A percentile compares a stretch with the other conserved stretches of the same genome.
phyloP scores from a whole-genome alignment of 345 rosid species.

The Clausena lansium region DNA sequence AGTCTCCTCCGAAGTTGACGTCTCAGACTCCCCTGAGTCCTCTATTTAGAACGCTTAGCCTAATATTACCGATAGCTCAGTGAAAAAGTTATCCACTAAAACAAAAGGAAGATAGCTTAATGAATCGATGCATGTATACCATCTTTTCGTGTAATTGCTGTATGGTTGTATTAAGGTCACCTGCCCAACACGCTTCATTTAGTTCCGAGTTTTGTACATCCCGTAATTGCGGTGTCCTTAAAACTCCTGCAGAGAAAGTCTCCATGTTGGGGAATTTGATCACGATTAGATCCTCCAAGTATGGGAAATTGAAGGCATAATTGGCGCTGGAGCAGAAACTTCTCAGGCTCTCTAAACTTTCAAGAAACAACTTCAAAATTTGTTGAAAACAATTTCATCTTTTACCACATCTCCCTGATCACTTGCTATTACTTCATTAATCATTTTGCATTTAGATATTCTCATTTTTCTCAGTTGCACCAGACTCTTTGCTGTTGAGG shows the following conservation, averaged over 20 bases:
- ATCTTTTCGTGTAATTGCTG: background rate
- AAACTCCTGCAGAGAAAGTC: background rate
- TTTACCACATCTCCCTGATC: background rate
- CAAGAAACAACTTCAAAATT: background rate
- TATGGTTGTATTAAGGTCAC: conserved; percentile 3
- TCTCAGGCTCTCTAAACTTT: background rate
- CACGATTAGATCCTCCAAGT: background rate
- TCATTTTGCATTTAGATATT: background rate
- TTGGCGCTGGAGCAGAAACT: background rate
- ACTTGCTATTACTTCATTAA: background rate
- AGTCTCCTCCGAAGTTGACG: no score
- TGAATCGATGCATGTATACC: background rate
- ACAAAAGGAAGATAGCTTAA: no score
- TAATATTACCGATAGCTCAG: no score
- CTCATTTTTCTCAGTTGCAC: background rate
- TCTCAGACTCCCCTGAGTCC: no score
- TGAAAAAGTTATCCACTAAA: no score
- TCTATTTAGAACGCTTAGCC: no score
- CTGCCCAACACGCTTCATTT: background rate
- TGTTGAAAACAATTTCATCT: background rate
- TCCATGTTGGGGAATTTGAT: background rate
- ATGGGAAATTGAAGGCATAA: background rate
- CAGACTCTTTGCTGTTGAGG: background rate
- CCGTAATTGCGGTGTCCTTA: background rate
- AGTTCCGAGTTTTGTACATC: background rate